Evolutionary conservation across 2,329 filamentous ascomycete species (phyloP), one percentile per base, ranked within the genome.

Genomic region (Dissoconium aciculare): DNA sequence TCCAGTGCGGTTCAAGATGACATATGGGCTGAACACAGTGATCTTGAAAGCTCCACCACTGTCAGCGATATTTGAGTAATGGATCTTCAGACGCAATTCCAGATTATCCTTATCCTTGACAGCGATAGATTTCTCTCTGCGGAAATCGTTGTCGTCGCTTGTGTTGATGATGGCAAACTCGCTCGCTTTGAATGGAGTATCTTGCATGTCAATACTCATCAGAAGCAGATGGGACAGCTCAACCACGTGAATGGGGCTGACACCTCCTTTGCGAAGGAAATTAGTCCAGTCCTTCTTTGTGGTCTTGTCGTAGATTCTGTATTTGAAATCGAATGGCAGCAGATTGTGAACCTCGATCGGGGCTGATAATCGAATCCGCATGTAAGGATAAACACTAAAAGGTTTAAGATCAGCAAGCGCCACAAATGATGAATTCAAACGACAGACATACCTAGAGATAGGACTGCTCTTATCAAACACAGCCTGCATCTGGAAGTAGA

Each of bases 221-320:
- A 98, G 65, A 3, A 98, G 66, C 5, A 98, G 65, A 56, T 95
- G 91, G 1, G 87, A 94, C 12, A 98, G 65, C 56, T 98, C 87
- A 11, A 95, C 87, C 6, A 95, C 85, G 52, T 98, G 89, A 0
- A 98, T 85, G 1, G 91, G 91, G 52, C 89, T 98, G 34, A 95
- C 78, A 10, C 91, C 91, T 15, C 91, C 89, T 56, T 94, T 95
- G 34, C 89, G 74, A 27, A 98, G 62, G 59, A 98, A 98, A 54
- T 98, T 98, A 4, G 83, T 91, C 89, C 89, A 98, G 53, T 98
- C 89, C 53, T 91, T 93, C 64, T 87, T 91, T 0, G 85, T 94
- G 54, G 93, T 91, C 61, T 91, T 94, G 62, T 98, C 89, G 50
- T 95, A 98, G 33, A 98, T 95, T 33, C 87, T 75, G 55, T 98